Percentiles rank a stretch among this genome's conserved stretches.
Evolutionary conservation across 2,329 filamentous ascomycete species (phyloP).

Genomic region (Epichloe coenophiala): DNA sequence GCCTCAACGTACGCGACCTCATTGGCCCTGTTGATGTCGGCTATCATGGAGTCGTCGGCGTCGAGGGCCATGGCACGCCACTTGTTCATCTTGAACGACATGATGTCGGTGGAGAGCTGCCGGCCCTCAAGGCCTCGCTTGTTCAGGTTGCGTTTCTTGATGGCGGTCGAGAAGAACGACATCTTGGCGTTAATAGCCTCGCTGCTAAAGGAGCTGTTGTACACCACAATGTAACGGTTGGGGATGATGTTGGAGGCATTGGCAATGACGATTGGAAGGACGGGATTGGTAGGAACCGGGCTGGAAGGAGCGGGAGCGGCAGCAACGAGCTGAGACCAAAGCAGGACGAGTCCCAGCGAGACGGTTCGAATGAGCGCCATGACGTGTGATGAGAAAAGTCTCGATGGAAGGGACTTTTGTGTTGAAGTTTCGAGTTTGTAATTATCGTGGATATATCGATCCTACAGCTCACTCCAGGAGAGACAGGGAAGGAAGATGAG

Average conservation of each 20-base stretch:
- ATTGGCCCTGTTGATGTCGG: constrained; percentile 31
- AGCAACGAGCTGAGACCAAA: neutral
- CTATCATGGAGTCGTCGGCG: constrained; percentile 35
- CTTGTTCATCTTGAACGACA: constrained; percentile 30
- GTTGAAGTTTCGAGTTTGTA: neutral
- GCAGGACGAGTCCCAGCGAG: neutral
- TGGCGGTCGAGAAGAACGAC: constrained; percentile 29
- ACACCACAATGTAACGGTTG: constrained; percentile 51
- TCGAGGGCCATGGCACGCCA: constrained; percentile 43
- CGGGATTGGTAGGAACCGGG: neutral
- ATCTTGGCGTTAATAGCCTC: constrained; percentile 36
- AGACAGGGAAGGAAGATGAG: neutral
- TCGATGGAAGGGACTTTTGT: too few relatives aligned
- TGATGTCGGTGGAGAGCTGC: constrained; percentile 32
- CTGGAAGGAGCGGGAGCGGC: neutral
- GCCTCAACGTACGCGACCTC: constrained; percentile 42
- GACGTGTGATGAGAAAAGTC: neutral
- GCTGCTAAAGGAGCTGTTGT: constrained; percentile 39
- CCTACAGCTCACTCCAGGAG: neutral
- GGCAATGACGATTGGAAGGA: constrained; percentile 35
- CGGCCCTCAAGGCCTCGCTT: constrained; percentile 36
- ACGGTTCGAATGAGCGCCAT: neutral
- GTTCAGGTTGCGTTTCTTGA: constrained; percentile 44
- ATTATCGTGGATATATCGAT: neutral
- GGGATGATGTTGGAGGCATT: constrained; percentile 34